Percentiles rank a stretch among this genome's conserved stretches.
Evolutionary conservation across 176 grass and related monocot genomes (phyloP).

Genomic region (Urochloa ruziziensis): DNA sequence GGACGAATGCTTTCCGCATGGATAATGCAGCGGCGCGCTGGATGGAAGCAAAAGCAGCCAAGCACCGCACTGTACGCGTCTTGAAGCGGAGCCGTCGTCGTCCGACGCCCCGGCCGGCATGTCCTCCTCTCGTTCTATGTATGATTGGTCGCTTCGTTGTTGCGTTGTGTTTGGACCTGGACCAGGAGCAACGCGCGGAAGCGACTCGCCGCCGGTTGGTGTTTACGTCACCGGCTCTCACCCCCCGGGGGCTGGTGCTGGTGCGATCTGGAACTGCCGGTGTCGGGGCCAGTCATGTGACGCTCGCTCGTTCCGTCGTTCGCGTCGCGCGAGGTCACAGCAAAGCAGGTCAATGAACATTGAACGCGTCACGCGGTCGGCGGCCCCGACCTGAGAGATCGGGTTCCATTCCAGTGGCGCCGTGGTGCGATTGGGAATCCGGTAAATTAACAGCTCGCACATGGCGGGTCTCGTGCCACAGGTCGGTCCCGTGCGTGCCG

Average conservation of each 20-base stretch:
- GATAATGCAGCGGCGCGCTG: background rate
- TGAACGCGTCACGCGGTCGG: background rate
- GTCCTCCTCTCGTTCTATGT: too few species aligned
- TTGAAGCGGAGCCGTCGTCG: background rate
- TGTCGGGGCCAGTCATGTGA: constrained; percentile 3
- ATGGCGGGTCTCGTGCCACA: background rate
- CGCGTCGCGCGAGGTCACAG: background rate
- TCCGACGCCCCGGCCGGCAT: too few species aligned
- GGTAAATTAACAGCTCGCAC: constrained; percentile 4
- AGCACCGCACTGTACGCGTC: background rate
- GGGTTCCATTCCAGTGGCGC: background rate
- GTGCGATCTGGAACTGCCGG: constrained; percentile 15
- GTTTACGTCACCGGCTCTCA: background rate
- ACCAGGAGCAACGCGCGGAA: background rate
- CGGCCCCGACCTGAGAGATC: background rate
- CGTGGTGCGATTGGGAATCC: background rate
- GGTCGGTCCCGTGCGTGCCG: background rate
- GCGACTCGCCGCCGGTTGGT: background rate
- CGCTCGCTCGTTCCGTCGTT: background rate
- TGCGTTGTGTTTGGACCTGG: background rate
- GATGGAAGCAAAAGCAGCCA: background rate
- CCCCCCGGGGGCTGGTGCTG: background rate
- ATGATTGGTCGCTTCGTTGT: background rate
- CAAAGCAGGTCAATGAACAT: background rate
- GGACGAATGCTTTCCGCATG: background rate